phyloP scores from a whole-genome alignment of 2,329 filamentous ascomycete species.

The Dactylellina drechsleri region DNA sequence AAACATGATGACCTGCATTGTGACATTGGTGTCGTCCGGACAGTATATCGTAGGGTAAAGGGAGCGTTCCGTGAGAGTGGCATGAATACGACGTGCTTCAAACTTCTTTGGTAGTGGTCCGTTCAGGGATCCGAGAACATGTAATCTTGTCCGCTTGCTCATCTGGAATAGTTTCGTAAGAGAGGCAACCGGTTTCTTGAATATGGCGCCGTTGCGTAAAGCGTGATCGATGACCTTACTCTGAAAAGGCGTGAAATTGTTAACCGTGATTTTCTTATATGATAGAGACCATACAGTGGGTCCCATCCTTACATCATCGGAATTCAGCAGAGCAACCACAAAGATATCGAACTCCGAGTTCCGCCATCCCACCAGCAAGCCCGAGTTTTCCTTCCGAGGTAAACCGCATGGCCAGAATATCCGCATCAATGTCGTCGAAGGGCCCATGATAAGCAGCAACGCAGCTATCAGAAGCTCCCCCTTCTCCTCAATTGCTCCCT shows the following conservation, averaged over 20 bases:
- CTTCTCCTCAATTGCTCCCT: conserved; percentile 92
- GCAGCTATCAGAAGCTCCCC: conserved; percentile 80
- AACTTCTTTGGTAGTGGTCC: conserved; percentile 66
- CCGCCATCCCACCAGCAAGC: conserved; percentile 92
- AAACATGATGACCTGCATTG: conserved; percentile 88
- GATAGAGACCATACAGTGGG: no score
- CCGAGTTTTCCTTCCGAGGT: conserved; percentile 75
- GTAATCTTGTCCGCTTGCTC: conserved; percentile 83
- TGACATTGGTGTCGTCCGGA: conserved; percentile 71
- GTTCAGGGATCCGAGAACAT: conserved; percentile 87
- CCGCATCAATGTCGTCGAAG: conserved; percentile 74
- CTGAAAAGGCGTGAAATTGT: conserved; percentile 56
- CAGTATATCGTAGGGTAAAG: conserved; percentile 78
- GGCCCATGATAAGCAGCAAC: conserved; percentile 67
- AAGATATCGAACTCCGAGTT: conserved; percentile 92
- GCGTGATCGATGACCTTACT: conserved; percentile 83
- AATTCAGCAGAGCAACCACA: conserved; percentile 86
- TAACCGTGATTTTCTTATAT: neutral
- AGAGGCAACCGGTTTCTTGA: conserved; percentile 76
- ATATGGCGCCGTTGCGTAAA: conserved; percentile 81
- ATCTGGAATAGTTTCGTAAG: conserved; percentile 81
- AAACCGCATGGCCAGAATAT: conserved; percentile 98
- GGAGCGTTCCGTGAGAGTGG: conserved; percentile 67
- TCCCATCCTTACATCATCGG: conserved; percentile 78
- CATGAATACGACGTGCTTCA: conserved; percentile 76